Conservation (phyloP, 495 filamentous ascomycete species). For the Xylaria castorea region DNA sequence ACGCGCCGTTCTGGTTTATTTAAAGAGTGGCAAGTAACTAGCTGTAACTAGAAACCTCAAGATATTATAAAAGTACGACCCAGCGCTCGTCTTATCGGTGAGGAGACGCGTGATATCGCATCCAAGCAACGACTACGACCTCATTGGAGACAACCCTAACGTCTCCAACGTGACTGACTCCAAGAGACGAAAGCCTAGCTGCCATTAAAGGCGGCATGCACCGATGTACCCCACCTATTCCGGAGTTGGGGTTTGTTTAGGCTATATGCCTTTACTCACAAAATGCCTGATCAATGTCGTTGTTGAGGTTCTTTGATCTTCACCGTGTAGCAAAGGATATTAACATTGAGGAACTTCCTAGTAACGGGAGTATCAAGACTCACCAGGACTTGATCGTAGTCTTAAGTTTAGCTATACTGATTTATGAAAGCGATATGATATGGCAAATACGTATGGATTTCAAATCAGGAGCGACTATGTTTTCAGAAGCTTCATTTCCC, state of each 20-base stretch:
- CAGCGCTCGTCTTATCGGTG: background rate
- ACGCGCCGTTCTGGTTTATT: too few relatives aligned
- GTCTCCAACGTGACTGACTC: background rate
- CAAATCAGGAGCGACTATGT: background rate
- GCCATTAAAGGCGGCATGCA: background rate
- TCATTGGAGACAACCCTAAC: background rate
- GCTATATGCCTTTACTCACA: constrained; percentile 10
- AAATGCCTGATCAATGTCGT: background rate
- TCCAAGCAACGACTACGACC: background rate
- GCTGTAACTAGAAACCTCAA: background rate
- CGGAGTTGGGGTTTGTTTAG: constrained; percentile 18
- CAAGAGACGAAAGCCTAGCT: background rate
- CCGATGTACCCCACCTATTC: background rate
- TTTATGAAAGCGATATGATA: background rate
- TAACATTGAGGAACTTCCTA: background rate
- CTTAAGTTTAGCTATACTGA: background rate
- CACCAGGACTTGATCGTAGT: background rate
- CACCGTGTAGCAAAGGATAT: background rate
- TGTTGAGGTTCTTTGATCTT: background rate
- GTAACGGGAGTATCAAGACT: background rate
- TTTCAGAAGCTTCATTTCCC: background rate
- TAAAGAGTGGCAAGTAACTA: background rate
- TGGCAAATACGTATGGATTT: background rate
- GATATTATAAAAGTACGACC: background rate
- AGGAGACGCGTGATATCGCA: background rate